Evolutionary conservation across 1,139 yeast species (phyloP), one percentile per base, ranked within the genome.

Genomic region (Protomyces pachydermus): DNA sequence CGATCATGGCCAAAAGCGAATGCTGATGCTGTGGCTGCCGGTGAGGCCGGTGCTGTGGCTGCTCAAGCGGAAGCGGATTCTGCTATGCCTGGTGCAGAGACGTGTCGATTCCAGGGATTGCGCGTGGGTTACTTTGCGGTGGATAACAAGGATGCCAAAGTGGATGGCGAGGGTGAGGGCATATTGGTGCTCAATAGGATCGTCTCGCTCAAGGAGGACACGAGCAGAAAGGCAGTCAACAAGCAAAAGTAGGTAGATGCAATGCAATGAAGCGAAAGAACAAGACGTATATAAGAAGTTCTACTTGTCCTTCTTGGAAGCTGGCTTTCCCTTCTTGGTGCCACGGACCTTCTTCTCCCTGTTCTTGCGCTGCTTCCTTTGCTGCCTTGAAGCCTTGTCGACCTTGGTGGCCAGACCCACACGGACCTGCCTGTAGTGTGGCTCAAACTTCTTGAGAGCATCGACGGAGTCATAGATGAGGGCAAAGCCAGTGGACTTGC

Each of bases 311-410:
- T 58, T 58, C 62, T 58, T 58, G 42, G 42, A 12, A 16, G 53
- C 56, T 23, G 62, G 62, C 56, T 58, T 58, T 38, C 62, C 62
- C 62, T 58, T 58, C 56, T 58, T 55, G 28, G 62, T 58, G 42
- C 62, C 62, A 25, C 62, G 62, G 16, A 58, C 65, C 65, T 66
- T 66, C 65, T 66, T 66, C 56, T 55, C 65, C 58, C 98, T 91
- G 96, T 93, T 93, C 93, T 93, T 93, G 91, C 89, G 90, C 88
- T 93, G 98, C 84, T 95, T 95, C 86, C 98, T 91, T 85, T 95
- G 98, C 85, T 91, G 97, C 91, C 98, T 91, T 76, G 97, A 90
- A 76, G 97, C 84, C 86, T 90, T 91, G 81, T 93, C 98, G 77
- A 87, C 91, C 86, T 58, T 58, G 53, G 56, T 51, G 79, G 96